phyloP scores from a whole-genome alignment of 2,329 filamentous ascomycete genomes.

The Neofusicoccum kwambonambiense region DNA sequence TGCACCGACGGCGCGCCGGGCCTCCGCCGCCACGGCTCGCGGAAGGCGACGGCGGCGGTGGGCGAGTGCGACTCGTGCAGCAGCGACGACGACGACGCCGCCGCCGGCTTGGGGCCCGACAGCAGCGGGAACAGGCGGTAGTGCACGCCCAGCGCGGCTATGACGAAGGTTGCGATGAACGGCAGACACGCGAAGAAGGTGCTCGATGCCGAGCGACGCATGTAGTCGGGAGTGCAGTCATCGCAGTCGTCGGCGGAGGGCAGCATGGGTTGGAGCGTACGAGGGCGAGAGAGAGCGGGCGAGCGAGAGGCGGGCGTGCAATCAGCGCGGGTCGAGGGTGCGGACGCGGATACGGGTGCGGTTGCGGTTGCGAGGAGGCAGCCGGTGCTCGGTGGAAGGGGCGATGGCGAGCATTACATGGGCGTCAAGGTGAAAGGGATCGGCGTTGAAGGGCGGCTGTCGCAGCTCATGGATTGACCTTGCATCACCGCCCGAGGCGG shows the following conservation, averaged over 20 bases:
- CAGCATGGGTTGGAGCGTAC: conserved; percentile 27
- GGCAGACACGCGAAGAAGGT: conserved; percentile 63
- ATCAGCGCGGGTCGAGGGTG: too few relatives aligned
- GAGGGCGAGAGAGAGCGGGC: background rate
- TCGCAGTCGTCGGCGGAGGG: conserved; percentile 51
- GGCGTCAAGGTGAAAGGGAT: background rate
- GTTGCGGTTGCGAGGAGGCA: too few relatives aligned
- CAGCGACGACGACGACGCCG: conserved; percentile 55
- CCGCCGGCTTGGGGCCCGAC: conserved; percentile 47
- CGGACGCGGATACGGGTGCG: too few relatives aligned
- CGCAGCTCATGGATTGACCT: conserved; percentile 9
- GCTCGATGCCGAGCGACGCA: conserved; percentile 44
- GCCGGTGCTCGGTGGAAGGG: background rate
- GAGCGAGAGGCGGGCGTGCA: background rate
- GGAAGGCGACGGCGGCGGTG: conserved; percentile 33
- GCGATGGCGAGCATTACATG: background rate
- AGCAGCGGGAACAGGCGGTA: conserved; percentile 73
- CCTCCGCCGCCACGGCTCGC: conserved; percentile 15
- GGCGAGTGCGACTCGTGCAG: conserved; percentile 64
- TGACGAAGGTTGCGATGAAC: conserved; percentile 68
- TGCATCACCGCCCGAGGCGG: background rate
- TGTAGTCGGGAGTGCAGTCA: conserved; percentile 57
- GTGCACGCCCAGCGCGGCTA: conserved; percentile 62
- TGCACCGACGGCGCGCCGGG: conserved; percentile 27
- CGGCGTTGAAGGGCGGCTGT: conserved; percentile 1